Conservation (phyloP, 768 basidiomycete species). For the Cystofilobasidium bisporidii region DNA sequence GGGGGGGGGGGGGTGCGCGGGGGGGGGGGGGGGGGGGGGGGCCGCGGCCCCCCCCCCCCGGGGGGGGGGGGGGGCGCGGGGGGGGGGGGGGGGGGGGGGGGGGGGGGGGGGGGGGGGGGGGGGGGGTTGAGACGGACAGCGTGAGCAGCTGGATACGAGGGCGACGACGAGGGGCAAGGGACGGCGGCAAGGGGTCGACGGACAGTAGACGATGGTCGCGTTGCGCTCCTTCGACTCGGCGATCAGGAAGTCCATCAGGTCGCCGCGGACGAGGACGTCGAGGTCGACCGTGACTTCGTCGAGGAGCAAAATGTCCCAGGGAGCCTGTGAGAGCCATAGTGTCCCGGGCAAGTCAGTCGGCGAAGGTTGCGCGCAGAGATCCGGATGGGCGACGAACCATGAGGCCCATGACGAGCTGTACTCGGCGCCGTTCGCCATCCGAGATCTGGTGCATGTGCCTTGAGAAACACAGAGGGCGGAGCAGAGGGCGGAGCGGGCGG, state of each 20-base stretch:
- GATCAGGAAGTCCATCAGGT: slow-evolving; percentile 78
- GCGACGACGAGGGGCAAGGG: too few species aligned
- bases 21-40: too few species aligned
- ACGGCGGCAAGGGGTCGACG: neutral
- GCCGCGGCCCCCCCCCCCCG: too few species aligned
- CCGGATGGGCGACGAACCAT: slow-evolving; percentile 48
- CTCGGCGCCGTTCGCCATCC: slow-evolving; percentile 84
- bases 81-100: too few species aligned
- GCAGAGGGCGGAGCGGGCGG: too few species aligned
- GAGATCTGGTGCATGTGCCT: slow-evolving; percentile 92
- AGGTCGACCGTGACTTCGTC: slow-evolving; percentile 86
- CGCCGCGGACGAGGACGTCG: slow-evolving; percentile 86
- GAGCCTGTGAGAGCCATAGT: slow-evolving; percentile 36
- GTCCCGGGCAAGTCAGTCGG: too few species aligned
- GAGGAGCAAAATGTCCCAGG: slow-evolving; percentile 69
- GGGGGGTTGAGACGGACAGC: too few species aligned
- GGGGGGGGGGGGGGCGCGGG: too few species aligned
- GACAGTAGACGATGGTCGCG: slow-evolving; percentile 73
- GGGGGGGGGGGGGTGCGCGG: too few species aligned
- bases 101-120: too few species aligned
- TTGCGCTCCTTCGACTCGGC: slow-evolving; percentile 66
- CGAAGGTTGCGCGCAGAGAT: neutral
- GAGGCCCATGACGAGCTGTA: slow-evolving; percentile 90
- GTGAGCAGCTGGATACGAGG: too few species aligned
- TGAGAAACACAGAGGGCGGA: too few species aligned